Conservation (phyloP, 2,329 filamentous ascomycete species). For the Diaporthe helianthi region DNA sequence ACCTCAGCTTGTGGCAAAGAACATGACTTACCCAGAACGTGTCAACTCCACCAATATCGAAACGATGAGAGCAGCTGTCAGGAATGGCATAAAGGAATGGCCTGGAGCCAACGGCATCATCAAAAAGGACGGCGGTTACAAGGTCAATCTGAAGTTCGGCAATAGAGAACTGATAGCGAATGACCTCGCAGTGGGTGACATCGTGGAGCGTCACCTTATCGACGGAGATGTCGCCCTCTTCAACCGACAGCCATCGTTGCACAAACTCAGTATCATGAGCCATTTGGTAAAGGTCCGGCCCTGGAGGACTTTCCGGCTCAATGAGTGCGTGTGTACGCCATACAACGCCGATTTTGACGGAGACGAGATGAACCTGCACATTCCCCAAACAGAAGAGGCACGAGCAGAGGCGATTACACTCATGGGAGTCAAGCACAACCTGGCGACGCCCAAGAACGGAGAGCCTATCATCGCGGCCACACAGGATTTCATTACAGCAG, state of each 20-base stretch:
- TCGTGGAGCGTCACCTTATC: slow-evolving; percentile 93
- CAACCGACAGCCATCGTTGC: slow-evolving; percentile 95
- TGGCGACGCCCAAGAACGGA: slow-evolving; percentile 95
- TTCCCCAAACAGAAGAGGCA: slow-evolving; percentile 96
- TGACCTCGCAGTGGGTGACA: slow-evolving; percentile 79
- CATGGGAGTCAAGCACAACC: slow-evolving; percentile 97
- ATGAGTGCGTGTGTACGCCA: slow-evolving; percentile 96
- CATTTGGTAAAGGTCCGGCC: slow-evolving; percentile 93
- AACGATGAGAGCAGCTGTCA: slow-evolving; percentile 77
- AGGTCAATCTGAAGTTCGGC: slow-evolving; percentile 77
- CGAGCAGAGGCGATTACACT: slow-evolving; percentile 92
- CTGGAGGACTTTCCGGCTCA: slow-evolving; percentile 94
- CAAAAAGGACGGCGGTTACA: slow-evolving; percentile 71
- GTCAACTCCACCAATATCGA: slow-evolving; percentile 85
- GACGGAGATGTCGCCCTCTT: slow-evolving; percentile 97
- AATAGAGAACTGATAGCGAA: slow-evolving; percentile 75
- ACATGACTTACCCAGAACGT: slow-evolving; percentile 92
- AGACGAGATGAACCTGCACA: slow-evolving; percentile 98
- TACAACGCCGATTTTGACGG: slow-evolving; percentile 99
- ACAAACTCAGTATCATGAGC: slow-evolving; percentile 98
- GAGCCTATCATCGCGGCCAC: slow-evolving; percentile 99
- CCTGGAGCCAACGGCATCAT: slow-evolving; percentile 87
- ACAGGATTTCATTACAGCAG: slow-evolving; percentile 97
- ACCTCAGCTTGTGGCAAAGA: slow-evolving; percentile 90
- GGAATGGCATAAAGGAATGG: slow-evolving; percentile 79